A percentile compares a stretch with the other conserved stretches of the same genome.
Conservation (phyloP, 2,329 filamentous ascomycete species). For the Anthostomella pinea region DNA sequence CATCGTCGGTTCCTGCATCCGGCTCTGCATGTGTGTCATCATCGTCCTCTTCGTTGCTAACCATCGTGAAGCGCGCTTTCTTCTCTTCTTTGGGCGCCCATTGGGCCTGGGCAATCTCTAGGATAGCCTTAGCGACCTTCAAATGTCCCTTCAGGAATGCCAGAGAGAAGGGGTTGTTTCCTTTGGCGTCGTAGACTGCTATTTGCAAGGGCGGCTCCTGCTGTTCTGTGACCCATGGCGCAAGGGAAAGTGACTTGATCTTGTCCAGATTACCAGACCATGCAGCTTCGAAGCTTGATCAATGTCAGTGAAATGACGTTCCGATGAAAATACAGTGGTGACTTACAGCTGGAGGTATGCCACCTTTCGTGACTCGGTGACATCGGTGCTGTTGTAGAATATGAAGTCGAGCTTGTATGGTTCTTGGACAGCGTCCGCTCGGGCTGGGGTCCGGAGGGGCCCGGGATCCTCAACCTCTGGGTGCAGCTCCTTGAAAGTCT, state of each 20-base stretch:
- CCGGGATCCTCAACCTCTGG: slow-evolving; percentile 44
- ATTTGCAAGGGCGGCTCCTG: slow-evolving; percentile 62
- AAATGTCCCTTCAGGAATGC: slow-evolving; percentile 65
- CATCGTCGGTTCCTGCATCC: slow-evolving; percentile 34
- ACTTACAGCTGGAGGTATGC: slow-evolving; percentile 64
- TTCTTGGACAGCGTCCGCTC: slow-evolving; percentile 21
- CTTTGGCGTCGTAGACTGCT: slow-evolving; percentile 50
- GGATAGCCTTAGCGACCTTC: slow-evolving; percentile 60
- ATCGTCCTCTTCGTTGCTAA: slow-evolving; percentile 32
- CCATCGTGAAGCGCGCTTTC: slow-evolving; percentile 49
- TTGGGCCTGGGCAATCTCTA: slow-evolving; percentile 70
- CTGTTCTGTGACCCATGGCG: slow-evolving; percentile 53
- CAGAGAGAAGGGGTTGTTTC: slow-evolving; percentile 63
- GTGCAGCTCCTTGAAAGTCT: slow-evolving; percentile 63
- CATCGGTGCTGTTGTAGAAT: slow-evolving; percentile 53
- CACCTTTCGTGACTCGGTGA: slow-evolving; percentile 50
- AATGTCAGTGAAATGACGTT: slow-evolving; percentile 19
- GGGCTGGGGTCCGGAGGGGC: slow-evolving; percentile 1
- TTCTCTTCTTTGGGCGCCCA: slow-evolving; percentile 57
- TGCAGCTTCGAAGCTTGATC: slow-evolving; percentile 64
- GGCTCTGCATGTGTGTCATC: slow-evolving; percentile 37
- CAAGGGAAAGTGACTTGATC: slow-evolving; percentile 63
- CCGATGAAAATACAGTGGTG: neutral
- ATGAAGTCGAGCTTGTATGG: slow-evolving; percentile 48
- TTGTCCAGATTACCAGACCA: slow-evolving; percentile 67